Conservation (phyloP, 2,329 filamentous ascomycete genomes). For the Monosporascus sp. region DNA sequence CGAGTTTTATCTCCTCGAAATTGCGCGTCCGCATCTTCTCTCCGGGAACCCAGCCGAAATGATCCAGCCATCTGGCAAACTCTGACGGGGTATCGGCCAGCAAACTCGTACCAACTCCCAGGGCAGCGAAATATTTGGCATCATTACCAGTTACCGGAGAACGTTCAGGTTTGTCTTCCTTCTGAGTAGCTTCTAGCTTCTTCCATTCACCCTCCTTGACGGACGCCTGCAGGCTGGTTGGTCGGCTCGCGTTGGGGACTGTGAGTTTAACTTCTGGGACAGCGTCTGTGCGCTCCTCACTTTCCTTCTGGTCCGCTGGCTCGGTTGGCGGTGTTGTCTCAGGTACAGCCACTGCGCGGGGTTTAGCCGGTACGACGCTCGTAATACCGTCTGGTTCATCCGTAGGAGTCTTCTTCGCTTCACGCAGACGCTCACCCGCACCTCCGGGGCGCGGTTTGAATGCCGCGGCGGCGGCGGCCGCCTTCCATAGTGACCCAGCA, state of each 20-base stretch:
- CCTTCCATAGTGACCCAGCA: conserved; percentile 73
- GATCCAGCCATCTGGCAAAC: conserved; percentile 75
- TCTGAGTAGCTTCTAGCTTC: conserved; percentile 26
- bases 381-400: conserved; percentile 86
- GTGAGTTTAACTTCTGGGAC: conserved; percentile 57
- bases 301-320: conserved; percentile 29
- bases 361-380: conserved; percentile 77
- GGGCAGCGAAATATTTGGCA: conserved; percentile 67
- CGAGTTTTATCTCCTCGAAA: conserved; percentile 74
- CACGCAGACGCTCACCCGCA: conserved; percentile 71
- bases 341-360: conserved; percentile 36
- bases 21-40: conserved; percentile 68
- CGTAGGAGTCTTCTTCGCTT: conserved; percentile 50
- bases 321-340: conserved; percentile 29
- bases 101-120: conserved; percentile 74
- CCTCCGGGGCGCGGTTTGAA: conserved; percentile 89
- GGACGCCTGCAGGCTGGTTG: conserved; percentile 34
- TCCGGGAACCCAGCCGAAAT: conserved; percentile 81
- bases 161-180: conserved; percentile 48
- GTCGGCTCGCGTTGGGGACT: conserved; percentile 37
- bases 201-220: conserved; percentile 25
- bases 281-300: conserved; percentile 28
- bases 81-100: conserved; percentile 72
- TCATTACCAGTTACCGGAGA: conserved; percentile 68
- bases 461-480: conserved; percentile 62